Evolutionary conservation across 2,329 filamentous ascomycete species (phyloP), one percentile per base, ranked within the genome.

Genomic region (Chrysosporium keratinophilum): DNA sequence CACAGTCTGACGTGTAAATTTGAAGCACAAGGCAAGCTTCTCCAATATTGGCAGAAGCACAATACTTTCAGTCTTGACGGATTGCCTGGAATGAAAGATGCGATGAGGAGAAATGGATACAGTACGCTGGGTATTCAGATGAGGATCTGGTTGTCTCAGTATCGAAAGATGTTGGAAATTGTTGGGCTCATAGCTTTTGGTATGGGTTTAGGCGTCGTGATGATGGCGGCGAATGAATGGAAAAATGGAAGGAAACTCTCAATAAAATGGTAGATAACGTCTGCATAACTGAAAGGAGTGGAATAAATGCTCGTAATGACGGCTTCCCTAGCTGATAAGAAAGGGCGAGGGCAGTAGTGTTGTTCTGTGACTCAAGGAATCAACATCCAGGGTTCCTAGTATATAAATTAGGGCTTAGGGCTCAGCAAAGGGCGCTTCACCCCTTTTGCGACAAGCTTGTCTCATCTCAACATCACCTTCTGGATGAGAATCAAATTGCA

Each of bases 1-100:
- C 75, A 77, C 19, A 67, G 73, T 50, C 81, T 74, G 73, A 72
- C 74, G 1, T 62, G 63, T 37, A 77, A 76, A 58, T 72, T 69
- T 60, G 70, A 76, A 1, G 72, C 76, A 45, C 72, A 72, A 55
- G 76, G 77, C 51, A 69, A 71, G 39, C 63, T 82, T 58, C 67
- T 70, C 7, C 67, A 70, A n/a, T 86, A 84, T 60, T 80, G 81
- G 62, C 71, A 70, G 20, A 63, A 72, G 57, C 77, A 75, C 60
- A 86, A 85, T 60, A 61, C 69, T 1, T 59, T 62, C 46, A 81
- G 78, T 63, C 69, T 84, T 43, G 81, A 84, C 58, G 79, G 78
- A 1, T 67, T 83, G 19, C 78, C 80, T 0, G 81, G 80, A 0
- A 62, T 85, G 59, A 73, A 70, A 54, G 70, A 70, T 4, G 81